Evolutionary conservation across 2,329 filamentous ascomycete genomes (phyloP), one percentile per base, ranked within the genome.

Genomic region (Emergomyces orientalis): DNA sequence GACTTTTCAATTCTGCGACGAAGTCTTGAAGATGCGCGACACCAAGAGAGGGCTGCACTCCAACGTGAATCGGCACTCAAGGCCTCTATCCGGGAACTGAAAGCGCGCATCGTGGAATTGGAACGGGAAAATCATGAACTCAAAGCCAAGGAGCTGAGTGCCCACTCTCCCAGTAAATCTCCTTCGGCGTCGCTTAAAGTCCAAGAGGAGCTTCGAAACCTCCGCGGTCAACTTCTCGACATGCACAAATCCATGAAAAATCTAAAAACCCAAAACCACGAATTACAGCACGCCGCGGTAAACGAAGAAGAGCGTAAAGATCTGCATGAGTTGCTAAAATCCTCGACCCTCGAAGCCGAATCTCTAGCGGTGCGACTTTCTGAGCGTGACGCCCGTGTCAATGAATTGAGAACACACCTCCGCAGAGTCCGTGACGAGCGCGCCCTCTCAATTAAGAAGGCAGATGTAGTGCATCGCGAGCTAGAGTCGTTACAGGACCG

Each of bases 351-450:
- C 1, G 80, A 82, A 68, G 76, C 80, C 51, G 85, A 90, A 72
- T 83, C 86, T 41, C 80, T 94, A n/a, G 86, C 90, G 67, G 81
- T 89, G 63, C 86, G 89, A 70, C 81, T 94, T 34, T 80, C 82
- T 6, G 85, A 89, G 70, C 86, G 88, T 65, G 86, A 90, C 62
- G 80, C 84, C 62, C 82, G 85, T 17, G 83, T 92, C 58, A 82
- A 84, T 49, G 75, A 78, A 63, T 67, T 79, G 56, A 78, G 77
- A 66, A 67, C 67, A 17, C 90, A 92, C 68, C 81, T 95, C 25
- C 85, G 89, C 63, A 83, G 87, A 32, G 74, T 82, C 39, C 77
- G 79, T 13, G 77, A 80, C 62, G 79, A 81, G 65, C 76, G 79
- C 34, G 71, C 73, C 52, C 70, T 70, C 13, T 76, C 75, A 34